Evolutionary conservation across 176 grass and related monocot genomes (phyloP).

Genomic region (Coix lacrymajobi): DNA sequence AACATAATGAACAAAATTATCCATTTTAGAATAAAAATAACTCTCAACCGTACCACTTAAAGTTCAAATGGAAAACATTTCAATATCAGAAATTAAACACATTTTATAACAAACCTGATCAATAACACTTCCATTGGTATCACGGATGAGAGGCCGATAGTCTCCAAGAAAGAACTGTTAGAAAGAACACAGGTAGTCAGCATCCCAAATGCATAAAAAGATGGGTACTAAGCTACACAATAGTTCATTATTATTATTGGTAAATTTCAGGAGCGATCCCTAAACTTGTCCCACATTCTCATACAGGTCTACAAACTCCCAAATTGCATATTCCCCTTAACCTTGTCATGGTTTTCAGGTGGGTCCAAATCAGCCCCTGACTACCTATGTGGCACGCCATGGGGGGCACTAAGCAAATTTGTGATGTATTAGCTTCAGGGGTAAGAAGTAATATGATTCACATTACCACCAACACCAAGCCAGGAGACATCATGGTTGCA

Average conservation of each 20-base stretch:
- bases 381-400: neutral
- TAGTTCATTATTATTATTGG: neutral
- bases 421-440: neutral
- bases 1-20: neutral
- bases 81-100: neutral
- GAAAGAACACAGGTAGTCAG: neutral
- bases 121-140: slow-evolving; percentile 68
- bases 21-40: neutral
- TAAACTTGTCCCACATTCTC: neutral
- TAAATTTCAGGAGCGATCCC: neutral
- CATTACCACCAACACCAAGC: neutral
- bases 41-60: neutral
- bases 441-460: neutral
- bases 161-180: slow-evolving; percentile 97
- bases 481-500: neutral
- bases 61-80: neutral
- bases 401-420: neutral
- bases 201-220: slow-evolving; percentile 15
- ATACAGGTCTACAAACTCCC: neutral
- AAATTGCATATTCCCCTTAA: neutral
- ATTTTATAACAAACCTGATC: slow-evolving; percentile 64
- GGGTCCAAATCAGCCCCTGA: neutral
- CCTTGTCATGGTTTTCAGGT: neutral
- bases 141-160: slow-evolving; percentile 85
- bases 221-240: neutral